Conservation (phyloP, 495 filamentous ascomycete species). For the Xylaria grammica region DNA sequence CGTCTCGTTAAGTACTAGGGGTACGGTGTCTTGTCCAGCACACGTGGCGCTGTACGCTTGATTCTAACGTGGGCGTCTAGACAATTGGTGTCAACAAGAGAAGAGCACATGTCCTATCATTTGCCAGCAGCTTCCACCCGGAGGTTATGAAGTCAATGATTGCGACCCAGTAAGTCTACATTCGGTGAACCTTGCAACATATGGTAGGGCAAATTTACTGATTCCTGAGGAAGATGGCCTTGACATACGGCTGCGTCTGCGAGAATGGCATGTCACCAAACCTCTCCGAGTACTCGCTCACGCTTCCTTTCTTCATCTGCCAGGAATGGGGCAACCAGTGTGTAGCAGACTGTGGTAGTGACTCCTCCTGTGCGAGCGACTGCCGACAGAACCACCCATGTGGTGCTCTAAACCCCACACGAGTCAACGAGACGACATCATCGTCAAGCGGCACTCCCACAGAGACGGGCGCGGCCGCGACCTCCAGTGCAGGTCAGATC, state of each 20-base stretch:
- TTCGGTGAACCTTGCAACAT: neutral
- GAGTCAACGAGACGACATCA: constrained; percentile 62
- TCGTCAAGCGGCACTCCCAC: constrained; percentile 46
- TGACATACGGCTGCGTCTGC: constrained; percentile 78
- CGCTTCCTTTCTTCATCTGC: constrained; percentile 86
- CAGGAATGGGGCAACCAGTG: constrained; percentile 74
- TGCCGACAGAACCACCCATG: constrained; percentile 80
- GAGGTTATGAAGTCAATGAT: constrained; percentile 60
- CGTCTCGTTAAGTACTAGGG: constrained; percentile 41
- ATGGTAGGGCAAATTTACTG: neutral
- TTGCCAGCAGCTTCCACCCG: constrained; percentile 69
- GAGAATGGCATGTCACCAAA: constrained; percentile 74
- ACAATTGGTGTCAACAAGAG: constrained; percentile 73
- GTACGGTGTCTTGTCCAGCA: constrained; percentile 35
- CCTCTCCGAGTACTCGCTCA: constrained; percentile 80
- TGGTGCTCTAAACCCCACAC: constrained; percentile 73
- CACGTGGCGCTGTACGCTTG: neutral
- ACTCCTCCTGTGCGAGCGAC: constrained; percentile 63
- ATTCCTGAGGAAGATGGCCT: constrained; percentile 56
- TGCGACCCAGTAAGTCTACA: constrained; percentile 67
- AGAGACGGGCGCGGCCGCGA: constrained; percentile 29
- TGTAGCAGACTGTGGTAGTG: constrained; percentile 61
- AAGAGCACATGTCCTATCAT: constrained; percentile 73
- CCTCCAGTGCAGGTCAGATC: constrained; percentile 43
- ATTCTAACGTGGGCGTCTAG: constrained; percentile 47